phyloP scores from a whole-genome alignment of 1,284 basidiomycete genomes.

The Boletus albobrunnescens region DNA sequence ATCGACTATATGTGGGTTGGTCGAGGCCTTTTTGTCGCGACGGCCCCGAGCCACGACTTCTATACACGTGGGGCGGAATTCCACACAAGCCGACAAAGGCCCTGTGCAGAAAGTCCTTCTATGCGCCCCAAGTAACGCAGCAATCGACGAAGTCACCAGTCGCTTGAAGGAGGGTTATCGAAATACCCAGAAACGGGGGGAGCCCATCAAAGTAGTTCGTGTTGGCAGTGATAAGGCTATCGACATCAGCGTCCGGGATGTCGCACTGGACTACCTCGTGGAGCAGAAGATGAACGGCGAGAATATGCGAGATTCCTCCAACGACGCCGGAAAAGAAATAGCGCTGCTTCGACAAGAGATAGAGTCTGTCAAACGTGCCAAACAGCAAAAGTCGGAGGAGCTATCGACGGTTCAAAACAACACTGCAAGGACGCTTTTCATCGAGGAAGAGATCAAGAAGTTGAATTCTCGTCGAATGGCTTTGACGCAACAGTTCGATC shows the following conservation, averaged over 20 bases:
- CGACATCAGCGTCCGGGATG: conserved; percentile 79
- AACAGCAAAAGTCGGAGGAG: conserved; percentile 65
- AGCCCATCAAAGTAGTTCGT: conserved; percentile 80
- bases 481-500: conserved; percentile 70
- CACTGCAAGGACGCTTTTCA: conserved; percentile 41
- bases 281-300: conserved; percentile 67
- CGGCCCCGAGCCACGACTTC: conserved; percentile 48
- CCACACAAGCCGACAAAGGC: conserved; percentile 45
- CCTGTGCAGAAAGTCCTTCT: conserved; percentile 76
- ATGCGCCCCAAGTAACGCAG: conserved; percentile 98
- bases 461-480: conserved; percentile 62
- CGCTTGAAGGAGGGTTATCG: conserved; percentile 80
- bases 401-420: conserved; percentile 51
- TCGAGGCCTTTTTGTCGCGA: conserved; percentile 75
- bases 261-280: conserved; percentile 84
- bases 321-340: conserved; percentile 56
- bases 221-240: conserved; percentile 81
- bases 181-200: conserved; percentile 50
- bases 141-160: conserved; percentile 93
- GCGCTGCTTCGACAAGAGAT: conserved; percentile 62
- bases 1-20: conserved; percentile 94
- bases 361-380: conserved; percentile 58
- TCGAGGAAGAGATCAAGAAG: conserved; percentile 69
- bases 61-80: conserved; percentile 45
- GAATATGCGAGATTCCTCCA: conserved; percentile 38